phyloP scores from a whole-genome alignment of 2,329 filamentous ascomycete species.

The Bretziella fagacearum region DNA sequence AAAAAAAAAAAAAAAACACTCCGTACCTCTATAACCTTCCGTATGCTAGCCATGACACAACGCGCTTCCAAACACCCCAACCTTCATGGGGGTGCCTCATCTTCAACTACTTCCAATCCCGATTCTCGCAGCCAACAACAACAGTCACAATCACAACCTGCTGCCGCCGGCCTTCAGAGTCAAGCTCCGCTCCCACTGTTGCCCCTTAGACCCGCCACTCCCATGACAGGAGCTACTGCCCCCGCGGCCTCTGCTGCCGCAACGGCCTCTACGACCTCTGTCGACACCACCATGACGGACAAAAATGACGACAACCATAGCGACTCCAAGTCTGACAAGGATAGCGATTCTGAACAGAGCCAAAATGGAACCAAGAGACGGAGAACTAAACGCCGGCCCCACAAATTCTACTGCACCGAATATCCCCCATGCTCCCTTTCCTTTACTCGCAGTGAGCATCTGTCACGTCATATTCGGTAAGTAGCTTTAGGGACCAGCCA shows the following conservation, averaged over 20 bases:
- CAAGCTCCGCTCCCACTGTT: neutral
- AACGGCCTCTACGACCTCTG: neutral
- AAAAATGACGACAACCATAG: conserved; percentile 2
- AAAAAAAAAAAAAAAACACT: no score
- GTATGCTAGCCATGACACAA: conserved; percentile 2
- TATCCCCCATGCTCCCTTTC: conserved; percentile 87
- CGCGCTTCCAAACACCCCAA: neutral
- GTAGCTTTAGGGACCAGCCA: no score
- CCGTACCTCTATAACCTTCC: no score
- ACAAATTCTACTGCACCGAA: conserved; percentile 90
- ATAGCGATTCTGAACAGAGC: conserved; percentile 9
- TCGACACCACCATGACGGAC: conserved; percentile 1
- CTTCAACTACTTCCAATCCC: conserved; percentile 15
- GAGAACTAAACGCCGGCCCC: conserved; percentile 82
- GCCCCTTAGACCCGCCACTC: conserved; percentile 9
- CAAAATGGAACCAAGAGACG: conserved; percentile 47
- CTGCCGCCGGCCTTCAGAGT: neutral
- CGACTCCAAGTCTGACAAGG: conserved; percentile 1
- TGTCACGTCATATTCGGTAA: conserved; percentile 84
- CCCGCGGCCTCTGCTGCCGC: neutral
- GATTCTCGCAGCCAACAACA: conserved; percentile 16
- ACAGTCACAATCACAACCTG: conserved; percentile 5
- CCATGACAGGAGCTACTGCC: conserved; percentile 2
- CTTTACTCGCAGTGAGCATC: conserved; percentile 89
- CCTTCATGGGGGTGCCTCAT: conserved; percentile 9